Evolutionary conservation across 352 stramenopile genomes (phyloP).

Genomic region (Phytophthora boehmeriae): DNA sequence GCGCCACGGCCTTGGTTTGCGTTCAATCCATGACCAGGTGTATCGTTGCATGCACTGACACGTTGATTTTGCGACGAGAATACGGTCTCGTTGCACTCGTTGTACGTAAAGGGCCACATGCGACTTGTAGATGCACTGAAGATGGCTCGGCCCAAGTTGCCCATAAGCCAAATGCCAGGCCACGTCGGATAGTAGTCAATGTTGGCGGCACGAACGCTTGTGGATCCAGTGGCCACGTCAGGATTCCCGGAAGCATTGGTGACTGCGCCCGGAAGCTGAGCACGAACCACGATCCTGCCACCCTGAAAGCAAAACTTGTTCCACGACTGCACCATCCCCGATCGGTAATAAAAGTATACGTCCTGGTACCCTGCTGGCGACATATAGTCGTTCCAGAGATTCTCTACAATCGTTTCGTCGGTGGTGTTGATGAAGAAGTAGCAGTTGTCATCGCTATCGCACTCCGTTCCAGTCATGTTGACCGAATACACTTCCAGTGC

Average conservation of each 20-base stretch:
- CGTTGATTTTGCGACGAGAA: conserved; percentile 35
- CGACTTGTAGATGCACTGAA: conserved; percentile 29
- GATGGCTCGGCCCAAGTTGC: conserved; percentile 18
- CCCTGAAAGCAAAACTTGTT: conserved; percentile 3
- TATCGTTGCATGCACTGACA: conserved; percentile 78
- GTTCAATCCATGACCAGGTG: conserved; percentile 89
- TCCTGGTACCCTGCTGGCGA: conserved; percentile 31
- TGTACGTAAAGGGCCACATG: conserved; percentile 93
- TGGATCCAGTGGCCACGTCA: neutral
- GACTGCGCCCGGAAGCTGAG: conserved; percentile 1
- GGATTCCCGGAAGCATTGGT: neutral
- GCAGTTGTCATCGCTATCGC: conserved; percentile 42
- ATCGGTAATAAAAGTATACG: conserved; percentile 23
- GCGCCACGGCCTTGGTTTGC: conserved; percentile 32
- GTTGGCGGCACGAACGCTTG: neutral
- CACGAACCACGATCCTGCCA: neutral
- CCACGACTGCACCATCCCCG: conserved; percentile 3
- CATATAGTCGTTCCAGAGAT: conserved; percentile 50
- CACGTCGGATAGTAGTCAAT: conserved; percentile 27
- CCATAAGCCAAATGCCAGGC: conserved; percentile 14
- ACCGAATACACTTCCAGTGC: conserved; percentile 92
- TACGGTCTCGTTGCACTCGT: conserved; percentile 73
- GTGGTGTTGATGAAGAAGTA: conserved; percentile 53
- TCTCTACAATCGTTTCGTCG: conserved; percentile 35
- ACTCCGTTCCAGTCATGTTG: conserved; percentile 57